These are phyloP conservation scores for Colletotrichum tanaceti DNA, from an alignment of 2,329 filamentous ascomycete species.

Conservation along the genomic window DNA sequence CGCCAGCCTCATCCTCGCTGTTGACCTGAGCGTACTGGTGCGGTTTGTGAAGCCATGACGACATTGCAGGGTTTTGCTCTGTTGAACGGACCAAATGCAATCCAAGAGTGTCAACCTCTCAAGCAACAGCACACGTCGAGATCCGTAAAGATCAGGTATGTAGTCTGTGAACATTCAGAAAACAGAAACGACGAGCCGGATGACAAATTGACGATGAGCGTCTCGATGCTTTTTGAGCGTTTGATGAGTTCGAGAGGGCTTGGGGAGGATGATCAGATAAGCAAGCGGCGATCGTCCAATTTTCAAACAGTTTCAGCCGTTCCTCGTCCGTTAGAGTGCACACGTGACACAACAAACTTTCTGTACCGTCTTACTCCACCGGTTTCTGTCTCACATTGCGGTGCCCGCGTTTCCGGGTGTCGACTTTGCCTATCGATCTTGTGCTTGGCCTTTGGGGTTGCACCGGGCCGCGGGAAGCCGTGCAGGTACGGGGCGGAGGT, in stretches of 20 bases:
- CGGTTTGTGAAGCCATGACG: background rate
- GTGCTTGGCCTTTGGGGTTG: slow-evolving; percentile 3
- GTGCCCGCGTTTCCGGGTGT: slow-evolving; percentile 5
- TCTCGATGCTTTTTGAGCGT: too few relatives aligned
- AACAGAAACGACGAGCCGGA: background rate
- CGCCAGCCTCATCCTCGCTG: background rate
- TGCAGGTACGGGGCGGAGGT: background rate
- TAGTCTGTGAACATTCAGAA: too few relatives aligned
- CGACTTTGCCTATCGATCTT: slow-evolving; percentile 10
- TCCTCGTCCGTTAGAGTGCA: too few relatives aligned
- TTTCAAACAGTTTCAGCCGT: background rate
- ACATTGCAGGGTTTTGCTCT: background rate
- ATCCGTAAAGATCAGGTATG: too few relatives aligned
- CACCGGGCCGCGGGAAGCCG: slow-evolving; percentile 5
- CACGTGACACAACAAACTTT: too few relatives aligned
- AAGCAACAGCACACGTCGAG: background rate
- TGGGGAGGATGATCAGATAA: background rate
- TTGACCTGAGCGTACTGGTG: slow-evolving; percentile 8
- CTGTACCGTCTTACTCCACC: too few relatives aligned
- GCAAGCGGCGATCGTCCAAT: background rate
- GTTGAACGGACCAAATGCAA: too few relatives aligned
- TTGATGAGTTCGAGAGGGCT: too few relatives aligned
- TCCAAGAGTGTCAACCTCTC: too few relatives aligned
- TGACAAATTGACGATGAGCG: too few relatives aligned
- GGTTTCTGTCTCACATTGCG: background rate